These are phyloP conservation scores for Deinandra increscens DNA, from an alignment of 129 eudicot species.

Conservation along the genomic window DNA sequence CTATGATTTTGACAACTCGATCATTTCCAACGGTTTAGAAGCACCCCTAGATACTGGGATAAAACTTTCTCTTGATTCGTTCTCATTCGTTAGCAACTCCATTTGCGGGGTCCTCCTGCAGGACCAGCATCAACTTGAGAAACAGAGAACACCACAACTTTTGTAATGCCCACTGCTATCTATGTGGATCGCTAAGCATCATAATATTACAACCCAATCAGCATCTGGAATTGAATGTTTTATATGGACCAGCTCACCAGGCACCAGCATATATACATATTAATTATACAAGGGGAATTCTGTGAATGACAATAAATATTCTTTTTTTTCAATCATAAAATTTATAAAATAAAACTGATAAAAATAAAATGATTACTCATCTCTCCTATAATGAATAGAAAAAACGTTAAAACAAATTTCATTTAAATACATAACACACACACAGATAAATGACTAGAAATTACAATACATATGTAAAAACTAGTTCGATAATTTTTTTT, in stretches of 20 bases:
- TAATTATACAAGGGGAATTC: background rate
- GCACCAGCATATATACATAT: background rate
- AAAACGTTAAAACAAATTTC: no score
- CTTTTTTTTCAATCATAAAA: no score
- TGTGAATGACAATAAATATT: no score
- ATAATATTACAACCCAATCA: slow-evolving; percentile 6
- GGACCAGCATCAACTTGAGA: slow-evolving; percentile 17
- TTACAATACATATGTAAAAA: no score
- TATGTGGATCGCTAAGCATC: slow-evolving; percentile 1
- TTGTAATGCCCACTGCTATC: background rate
- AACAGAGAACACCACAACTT: background rate
- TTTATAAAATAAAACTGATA: no score
- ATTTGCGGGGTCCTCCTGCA: background rate
- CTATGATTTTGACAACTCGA: no score
- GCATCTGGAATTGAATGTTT: background rate
- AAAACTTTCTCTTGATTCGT: background rate
- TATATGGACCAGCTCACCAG: background rate
- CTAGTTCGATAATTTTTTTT: no score
- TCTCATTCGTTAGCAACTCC: background rate
- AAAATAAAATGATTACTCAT: no score
- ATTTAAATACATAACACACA: no score
- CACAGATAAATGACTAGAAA: no score
- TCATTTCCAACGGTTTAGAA: no score
- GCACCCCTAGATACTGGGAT: background rate
- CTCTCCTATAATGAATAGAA: no score